phyloP scores from a whole-genome alignment of 2,329 filamentous ascomycete species.

The Xylariaceae sp. region DNA sequence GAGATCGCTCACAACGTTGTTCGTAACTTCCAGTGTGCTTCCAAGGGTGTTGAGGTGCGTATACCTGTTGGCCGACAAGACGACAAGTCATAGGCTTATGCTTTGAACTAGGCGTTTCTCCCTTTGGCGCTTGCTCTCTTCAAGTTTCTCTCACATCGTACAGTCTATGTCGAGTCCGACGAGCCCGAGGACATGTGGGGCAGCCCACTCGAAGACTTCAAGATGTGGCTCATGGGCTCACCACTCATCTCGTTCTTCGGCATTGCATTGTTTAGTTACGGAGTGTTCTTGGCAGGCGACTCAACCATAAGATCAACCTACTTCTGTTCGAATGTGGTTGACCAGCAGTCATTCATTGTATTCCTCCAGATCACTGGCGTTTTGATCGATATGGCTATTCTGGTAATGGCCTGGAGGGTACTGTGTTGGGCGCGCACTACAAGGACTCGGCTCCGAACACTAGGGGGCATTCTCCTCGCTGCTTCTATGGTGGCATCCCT shows the following conservation, averaged over 20 bases:
- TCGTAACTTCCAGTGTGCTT: constrained; percentile 42
- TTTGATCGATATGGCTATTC: constrained; percentile 37
- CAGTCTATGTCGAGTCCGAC: constrained; percentile 29
- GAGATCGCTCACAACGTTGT: constrained; percentile 40
- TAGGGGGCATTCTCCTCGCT: constrained; percentile 35
- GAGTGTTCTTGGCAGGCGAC: constrained; percentile 32
- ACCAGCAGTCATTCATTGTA: constrained; percentile 29
- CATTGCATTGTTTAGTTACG: constrained; percentile 32
- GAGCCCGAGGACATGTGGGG: constrained; percentile 39
- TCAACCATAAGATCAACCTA: constrained; percentile 40
- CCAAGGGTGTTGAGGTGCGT: constrained; percentile 40
- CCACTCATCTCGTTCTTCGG: constrained; percentile 29
- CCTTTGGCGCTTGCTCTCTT: constrained; percentile 37
- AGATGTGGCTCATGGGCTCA: constrained; percentile 38
- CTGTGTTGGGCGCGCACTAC: constrained; percentile 43
- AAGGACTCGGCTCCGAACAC: constrained; percentile 35
- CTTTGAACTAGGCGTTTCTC: constrained; percentile 35
- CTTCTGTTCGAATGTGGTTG: constrained; percentile 39
- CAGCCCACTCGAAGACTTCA: constrained; percentile 39
- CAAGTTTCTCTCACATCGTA: constrained; percentile 33
- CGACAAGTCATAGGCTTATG: constrained; percentile 2
- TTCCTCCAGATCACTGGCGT: constrained; percentile 38
- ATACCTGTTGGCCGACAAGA: too few relatives aligned
- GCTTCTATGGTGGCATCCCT: constrained; percentile 32
- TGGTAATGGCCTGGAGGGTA: constrained; percentile 43